Percentiles rank a stretch among this genome's conserved stretches.
Conservation (phyloP, 1,139 yeast species). For the Scheffersomyces illinoinensis region DNA sequence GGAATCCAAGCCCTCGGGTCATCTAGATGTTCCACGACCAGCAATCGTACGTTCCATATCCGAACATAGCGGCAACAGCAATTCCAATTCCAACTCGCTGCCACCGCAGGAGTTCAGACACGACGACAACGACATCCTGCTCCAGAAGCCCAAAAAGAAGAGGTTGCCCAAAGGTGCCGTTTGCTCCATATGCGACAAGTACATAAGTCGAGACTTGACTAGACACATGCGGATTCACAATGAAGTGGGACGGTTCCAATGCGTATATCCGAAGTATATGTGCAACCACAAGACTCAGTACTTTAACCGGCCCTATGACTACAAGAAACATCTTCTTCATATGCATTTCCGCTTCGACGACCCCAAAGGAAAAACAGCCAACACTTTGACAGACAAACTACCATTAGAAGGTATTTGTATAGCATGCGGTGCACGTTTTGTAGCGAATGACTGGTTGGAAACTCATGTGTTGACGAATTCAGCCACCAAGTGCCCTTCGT, state of each 20-base stretch:
- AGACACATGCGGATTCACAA: conserved; percentile 50
- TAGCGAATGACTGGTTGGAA: conserved; percentile 45
- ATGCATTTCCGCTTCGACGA: conserved; percentile 48
- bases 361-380: conserved; percentile 43
- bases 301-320: conserved; percentile 51
- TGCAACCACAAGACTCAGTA: conserved; percentile 48
- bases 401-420: conserved; percentile 41
- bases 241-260: conserved; percentile 47
- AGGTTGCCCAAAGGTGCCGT: conserved; percentile 39
- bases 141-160: conserved; percentile 24
- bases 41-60: conserved; percentile 20
- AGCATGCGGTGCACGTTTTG: conserved; percentile 37
- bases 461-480: conserved; percentile 38
- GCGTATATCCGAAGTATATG: conserved; percentile 43
- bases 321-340: conserved; percentile 47
- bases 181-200: conserved; percentile 44
- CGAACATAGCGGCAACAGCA: conserved; percentile 24
- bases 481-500: conserved; percentile 22
- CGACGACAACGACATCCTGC: conserved; percentile 7
- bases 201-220: conserved; percentile 44
- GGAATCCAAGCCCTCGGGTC: background rate
- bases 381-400: conserved; percentile 45
- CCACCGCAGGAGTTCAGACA: conserved; percentile 5
- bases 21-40: conserved; percentile 4
- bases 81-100: background rate